phyloP scores from a whole-genome alignment of 2,329 filamentous ascomycete genomes.

The Achaetomium macrosporum region DNA sequence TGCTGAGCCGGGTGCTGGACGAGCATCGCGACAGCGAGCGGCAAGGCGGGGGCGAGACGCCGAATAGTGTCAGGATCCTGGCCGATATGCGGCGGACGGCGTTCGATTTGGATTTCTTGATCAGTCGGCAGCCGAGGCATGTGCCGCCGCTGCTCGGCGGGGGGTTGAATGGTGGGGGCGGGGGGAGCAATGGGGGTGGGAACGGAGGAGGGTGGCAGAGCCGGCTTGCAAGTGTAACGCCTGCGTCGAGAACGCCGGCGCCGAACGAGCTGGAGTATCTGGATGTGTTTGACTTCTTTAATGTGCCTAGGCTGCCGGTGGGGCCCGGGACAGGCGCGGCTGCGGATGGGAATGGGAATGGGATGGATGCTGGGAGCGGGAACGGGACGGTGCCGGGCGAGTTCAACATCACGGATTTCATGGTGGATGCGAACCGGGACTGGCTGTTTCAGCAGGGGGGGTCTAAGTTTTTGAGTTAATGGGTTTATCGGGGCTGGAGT shows the following conservation, averaged over 20 bases:
- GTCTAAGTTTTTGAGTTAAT: slow-evolving; percentile 20
- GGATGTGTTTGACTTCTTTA: slow-evolving; percentile 93
- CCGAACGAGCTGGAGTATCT: slow-evolving; percentile 84
- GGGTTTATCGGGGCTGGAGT: neutral
- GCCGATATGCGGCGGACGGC: slow-evolving; percentile 89
- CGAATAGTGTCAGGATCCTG: slow-evolving; percentile 77
- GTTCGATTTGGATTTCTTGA: slow-evolving; percentile 84
- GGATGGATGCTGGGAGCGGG: neutral
- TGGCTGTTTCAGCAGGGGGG: slow-evolving; percentile 46
- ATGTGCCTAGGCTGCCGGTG: slow-evolving; percentile 67
- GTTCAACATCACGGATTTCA: slow-evolving; percentile 74
- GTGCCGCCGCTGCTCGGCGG: slow-evolving; percentile 25
- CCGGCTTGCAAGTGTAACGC: slow-evolving; percentile 49
- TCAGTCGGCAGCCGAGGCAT: slow-evolving; percentile 68
- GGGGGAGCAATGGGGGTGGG: slow-evolving; percentile 13
- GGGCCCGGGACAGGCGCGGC: slow-evolving; percentile 31
- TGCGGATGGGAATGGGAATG: slow-evolving; percentile 17
- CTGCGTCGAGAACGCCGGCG: slow-evolving; percentile 58
- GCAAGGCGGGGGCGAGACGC: slow-evolving; percentile 68
- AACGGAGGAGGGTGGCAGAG: slow-evolving; percentile 31
- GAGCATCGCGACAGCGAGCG: slow-evolving; percentile 77
- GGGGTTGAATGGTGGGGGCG: neutral
- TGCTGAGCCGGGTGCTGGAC: slow-evolving; percentile 77
- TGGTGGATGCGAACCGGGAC: slow-evolving; percentile 66
- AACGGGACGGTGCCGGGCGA: slow-evolving; percentile 43